Base-by-base conservation (phyloP, 345 rosid species). In the Odontarrhena argentea region DNA sequence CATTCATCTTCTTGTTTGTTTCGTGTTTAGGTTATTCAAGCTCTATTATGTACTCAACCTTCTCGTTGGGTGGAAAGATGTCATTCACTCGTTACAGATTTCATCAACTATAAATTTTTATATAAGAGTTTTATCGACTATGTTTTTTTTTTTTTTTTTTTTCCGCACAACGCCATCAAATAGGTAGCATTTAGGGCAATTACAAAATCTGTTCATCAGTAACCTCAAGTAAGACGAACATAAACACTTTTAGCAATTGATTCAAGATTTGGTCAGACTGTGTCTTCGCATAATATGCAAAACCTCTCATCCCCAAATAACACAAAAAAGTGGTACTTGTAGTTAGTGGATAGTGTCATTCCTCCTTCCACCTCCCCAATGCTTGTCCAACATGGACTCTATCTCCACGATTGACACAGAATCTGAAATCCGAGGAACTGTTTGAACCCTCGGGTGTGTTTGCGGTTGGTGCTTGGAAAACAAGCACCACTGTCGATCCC, bases 401-500 rank as follows among this genome's bases (percentile, higher is more conserved):
- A 8, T 94, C 95, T 9, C 96, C 92, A 8, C 75, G 80, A 32
- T 73, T 75, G 59, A 91, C 46, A 52, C 77, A 75, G 70, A 88
- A 94, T 64, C 76, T 77, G 77, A 84, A 94, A 47, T 81, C 85
- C 8, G 92, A 79, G 7, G 86, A 77, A 55, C 73, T 64, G 38
- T 74, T 48, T 18, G 41, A 67, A 6, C 65, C 69, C 48, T 81
- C 65, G 1, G 60, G 58, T 44, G 81, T 68, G 61, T 77, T 81
- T 51, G 71, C 45, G 4, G 83, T 73, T 9, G 94, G 95, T 46
- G 97, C 99, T 45, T 94, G 89, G 76, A 94, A 94, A 48, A 94
- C 83, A 6, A 94, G 91, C 54, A 94, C 99, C 7, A 91, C 97
- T 0, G 97, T 91, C 1, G 97, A 94, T 72, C 99, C 97, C 91